Conservation (phyloP, 179 eudicot genomes). For the Beta macrorhiza region DNA sequence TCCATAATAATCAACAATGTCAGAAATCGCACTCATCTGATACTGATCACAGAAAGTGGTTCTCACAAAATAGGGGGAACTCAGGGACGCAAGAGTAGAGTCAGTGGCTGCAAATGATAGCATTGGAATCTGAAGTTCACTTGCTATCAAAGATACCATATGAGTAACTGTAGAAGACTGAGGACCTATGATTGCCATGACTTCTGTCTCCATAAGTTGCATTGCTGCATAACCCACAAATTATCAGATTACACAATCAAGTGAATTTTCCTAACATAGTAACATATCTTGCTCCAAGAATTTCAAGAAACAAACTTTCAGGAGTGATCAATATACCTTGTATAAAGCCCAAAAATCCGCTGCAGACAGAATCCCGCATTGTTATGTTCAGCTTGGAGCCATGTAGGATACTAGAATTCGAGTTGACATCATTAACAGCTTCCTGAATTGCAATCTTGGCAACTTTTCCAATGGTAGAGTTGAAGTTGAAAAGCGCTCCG, state of each 20-base stretch:
- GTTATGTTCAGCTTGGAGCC: constrained; percentile 54
- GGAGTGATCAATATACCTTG: constrained; percentile 55
- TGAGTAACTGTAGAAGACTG: constrained; percentile 87
- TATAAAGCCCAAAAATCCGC: constrained; percentile 80
- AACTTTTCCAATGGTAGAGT: constrained; percentile 87
- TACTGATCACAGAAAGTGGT: constrained; percentile 66
- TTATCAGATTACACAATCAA: constrained; percentile 4
- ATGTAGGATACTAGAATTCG: constrained; percentile 52
- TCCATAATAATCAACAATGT: constrained; percentile 56
- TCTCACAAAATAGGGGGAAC: constrained; percentile 73
- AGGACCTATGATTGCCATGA: constrained; percentile 80
- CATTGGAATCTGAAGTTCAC: constrained; percentile 72
- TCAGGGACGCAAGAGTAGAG: constrained; percentile 70
- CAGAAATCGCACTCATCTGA: constrained; percentile 85
- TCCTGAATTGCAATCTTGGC: constrained; percentile 76
- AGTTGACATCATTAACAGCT: constrained; percentile 81
- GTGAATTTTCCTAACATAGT: constrained; percentile 14
- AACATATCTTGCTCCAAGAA: constrained; percentile 18
- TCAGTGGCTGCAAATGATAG: constrained; percentile 93
- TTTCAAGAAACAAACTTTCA: constrained; percentile 4
- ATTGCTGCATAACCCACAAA: constrained; percentile 55
- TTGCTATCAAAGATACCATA: constrained; percentile 53
- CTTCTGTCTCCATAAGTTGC: constrained; percentile 69
- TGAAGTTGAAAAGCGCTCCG: constrained; percentile 80
- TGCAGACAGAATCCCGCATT: constrained; percentile 65